Conservation (phyloP, 306 rosid species). For the Medicago lupulina region DNA sequence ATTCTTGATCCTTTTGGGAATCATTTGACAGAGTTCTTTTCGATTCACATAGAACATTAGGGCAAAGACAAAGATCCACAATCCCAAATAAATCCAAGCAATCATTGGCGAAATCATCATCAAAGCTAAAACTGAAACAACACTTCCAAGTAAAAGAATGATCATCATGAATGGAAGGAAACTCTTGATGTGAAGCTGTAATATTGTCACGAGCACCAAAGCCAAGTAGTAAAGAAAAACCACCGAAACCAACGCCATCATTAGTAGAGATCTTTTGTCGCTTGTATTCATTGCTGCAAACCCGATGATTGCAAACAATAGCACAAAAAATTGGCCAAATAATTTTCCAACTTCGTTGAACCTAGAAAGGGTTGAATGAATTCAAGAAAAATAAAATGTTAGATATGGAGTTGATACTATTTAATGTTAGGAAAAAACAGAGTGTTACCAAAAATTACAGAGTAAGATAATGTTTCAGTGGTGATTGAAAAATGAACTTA, state of each 20-base stretch:
- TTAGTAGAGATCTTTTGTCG: neutral
- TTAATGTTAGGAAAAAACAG: too few species aligned
- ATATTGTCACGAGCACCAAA: neutral
- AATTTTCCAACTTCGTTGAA: slow-evolving; percentile 4
- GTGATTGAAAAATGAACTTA: too few species aligned
- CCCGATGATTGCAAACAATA: neutral
- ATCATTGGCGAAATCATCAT: neutral
- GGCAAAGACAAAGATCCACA: neutral
- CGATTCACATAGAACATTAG: neutral
- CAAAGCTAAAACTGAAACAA: neutral
- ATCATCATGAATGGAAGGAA: neutral
- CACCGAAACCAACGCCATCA: neutral
- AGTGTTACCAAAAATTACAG: too few species aligned
- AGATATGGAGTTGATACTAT: too few species aligned
- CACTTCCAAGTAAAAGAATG: neutral
- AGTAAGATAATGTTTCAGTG: too few species aligned
- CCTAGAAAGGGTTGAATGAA: neutral
- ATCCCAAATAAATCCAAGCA: neutral
- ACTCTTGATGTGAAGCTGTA: neutral
- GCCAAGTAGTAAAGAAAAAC: neutral
- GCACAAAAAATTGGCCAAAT: neutral
- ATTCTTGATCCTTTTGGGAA: neutral
- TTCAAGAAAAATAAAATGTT: too few species aligned
- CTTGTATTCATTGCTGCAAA: neutral
- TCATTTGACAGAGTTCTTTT: neutral